Evolutionary conservation across 1,284 basidiomycete genomes (phyloP).

Genomic region (Kwoniella shivajii): DNA sequence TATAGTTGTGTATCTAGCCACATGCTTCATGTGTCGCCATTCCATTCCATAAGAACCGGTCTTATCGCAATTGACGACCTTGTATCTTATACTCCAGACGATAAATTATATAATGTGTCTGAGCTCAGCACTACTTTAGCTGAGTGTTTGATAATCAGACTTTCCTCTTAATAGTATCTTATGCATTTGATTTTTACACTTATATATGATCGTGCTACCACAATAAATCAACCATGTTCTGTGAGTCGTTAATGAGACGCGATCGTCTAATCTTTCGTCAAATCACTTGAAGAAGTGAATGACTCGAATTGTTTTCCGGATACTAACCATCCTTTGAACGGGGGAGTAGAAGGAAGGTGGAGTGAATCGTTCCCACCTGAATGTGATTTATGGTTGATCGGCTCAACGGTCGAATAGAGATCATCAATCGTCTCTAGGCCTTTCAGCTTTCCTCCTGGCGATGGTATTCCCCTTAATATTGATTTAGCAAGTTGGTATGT

Average conservation of each 20-base stretch:
- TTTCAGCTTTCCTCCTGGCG: not conserved
- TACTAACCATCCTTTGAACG: conserved; percentile 66
- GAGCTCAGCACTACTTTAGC: too few species aligned
- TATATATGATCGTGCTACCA: too few species aligned
- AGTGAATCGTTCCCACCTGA: not conserved
- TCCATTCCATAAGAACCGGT: not conserved
- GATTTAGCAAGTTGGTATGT: conserved; percentile 5
- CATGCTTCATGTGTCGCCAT: not conserved
- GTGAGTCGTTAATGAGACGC: too few species aligned
- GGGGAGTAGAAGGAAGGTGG: conserved; percentile 30
- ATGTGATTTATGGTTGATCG: not conserved
- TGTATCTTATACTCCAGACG: not conserved
- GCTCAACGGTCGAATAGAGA: conserved; percentile 5
- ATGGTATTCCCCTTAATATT: conserved; percentile 5
- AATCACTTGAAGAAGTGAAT: conserved; percentile 50
- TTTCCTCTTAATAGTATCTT: too few species aligned
- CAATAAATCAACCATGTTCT: too few species aligned
- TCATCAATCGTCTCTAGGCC: conserved; percentile 19
- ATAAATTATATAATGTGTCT: too few species aligned
- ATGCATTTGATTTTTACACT: too few species aligned
- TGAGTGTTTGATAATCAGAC: too few species aligned
- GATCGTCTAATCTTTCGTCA: too few species aligned
- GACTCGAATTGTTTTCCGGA: conserved; percentile 60
- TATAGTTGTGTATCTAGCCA: not conserved
- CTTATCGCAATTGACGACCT: not conserved